Evolutionary conservation across 2,329 filamentous ascomycete species (phyloP), one percentile per base, ranked within the genome.

Genomic region (Lojkania enalia): DNA sequence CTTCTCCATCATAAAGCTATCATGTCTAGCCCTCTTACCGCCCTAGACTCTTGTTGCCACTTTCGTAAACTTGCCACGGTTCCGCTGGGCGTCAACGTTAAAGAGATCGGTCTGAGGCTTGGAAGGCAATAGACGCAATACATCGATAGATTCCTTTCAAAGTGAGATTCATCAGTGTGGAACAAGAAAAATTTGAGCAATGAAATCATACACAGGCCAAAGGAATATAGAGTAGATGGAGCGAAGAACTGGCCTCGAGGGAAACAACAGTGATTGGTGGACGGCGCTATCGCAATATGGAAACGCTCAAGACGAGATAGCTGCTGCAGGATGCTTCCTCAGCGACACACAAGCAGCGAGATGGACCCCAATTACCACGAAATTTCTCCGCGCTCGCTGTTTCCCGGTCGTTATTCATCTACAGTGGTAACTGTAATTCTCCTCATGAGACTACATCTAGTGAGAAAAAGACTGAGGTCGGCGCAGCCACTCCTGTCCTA

Each of bases 321-420:
- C 47, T 54, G 38, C 35, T 48, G 52, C 49, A 53, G 41, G 49
- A 51, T 55, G 44, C 50, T 46, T 42, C 31, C 42, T 46, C 46
- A 51, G 44, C 36, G 40, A 29, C 41, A 19, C 35, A 23, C 16
- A 31, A 37, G 15, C 16, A 16, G 27, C 35, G 35, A 39, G n/a
- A 41, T 13, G 30, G n/a, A 36, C 11, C 9, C 12, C 31, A 35
- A 43, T 35, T 38, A 19, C 25, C 33, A 5, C 20, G 36, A 41
- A 14, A 36, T 29, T 39, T 18, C n/a, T n/a, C n/a, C 19, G 36
- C 27, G 19, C 29, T 36, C 15, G 18, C n/a, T 4, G 14, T 40
- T 42, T 19, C 44, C 35, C 44, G 27, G 33, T 43, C 21, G 35
- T 20, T 30, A n/a, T 31, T 30, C 16, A 30, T 23, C 13, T 16